Evolutionary conservation across 768 basidiomycete species (phyloP), one percentile per base, ranked within the genome.

Genomic region (Collybiopsis luxurians): DNA sequence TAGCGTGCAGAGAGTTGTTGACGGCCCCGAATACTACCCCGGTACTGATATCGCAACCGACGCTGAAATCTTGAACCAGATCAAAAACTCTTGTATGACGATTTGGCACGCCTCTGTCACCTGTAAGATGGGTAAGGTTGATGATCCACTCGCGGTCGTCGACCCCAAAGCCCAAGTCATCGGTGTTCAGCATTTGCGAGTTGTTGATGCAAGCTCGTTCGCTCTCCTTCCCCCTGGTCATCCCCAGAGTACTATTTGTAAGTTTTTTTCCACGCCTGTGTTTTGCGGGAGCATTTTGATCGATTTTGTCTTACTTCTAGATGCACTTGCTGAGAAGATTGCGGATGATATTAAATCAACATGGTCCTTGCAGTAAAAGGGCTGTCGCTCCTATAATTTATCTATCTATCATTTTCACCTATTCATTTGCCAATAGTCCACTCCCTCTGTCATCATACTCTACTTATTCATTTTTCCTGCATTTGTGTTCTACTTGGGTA

Each of bases 1-100:
- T 1, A 34, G 36, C 17, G 52, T 58, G 10, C 53, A 61, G 11
- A 46, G 50, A 23, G 47, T 38, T 26, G 36, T 36, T 28, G 57
- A 62, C 23, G 55, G 27, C 4, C 17, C 31, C 24, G 61, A 64
- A 43, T 51, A 50, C 9, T 43, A 40, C n/a, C 66, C 67, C n/a
- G 69, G 66, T 11, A 53, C 58, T 12, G 48, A 51, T 12, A 59
- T 63, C 11, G 50, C 58, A 30, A 64, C 62, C 11, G 71, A 67
- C 51, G 64, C 65, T 36, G 62, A 68, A 34, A 53, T 67, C 12
- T 49, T 34, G 4, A 60, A 59, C 46, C 58, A 51, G n/a, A 28
- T 55, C 17, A 43, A 24, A 26, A 28, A 28, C 9, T 15, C 26
- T n/a, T 26, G 26, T 28, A 15, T n/a, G 11, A 42, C 31, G 24